phyloP scores from a whole-genome alignment of 2,329 filamentous ascomycete genomes.

The Cryphonectria nitschkei region DNA sequence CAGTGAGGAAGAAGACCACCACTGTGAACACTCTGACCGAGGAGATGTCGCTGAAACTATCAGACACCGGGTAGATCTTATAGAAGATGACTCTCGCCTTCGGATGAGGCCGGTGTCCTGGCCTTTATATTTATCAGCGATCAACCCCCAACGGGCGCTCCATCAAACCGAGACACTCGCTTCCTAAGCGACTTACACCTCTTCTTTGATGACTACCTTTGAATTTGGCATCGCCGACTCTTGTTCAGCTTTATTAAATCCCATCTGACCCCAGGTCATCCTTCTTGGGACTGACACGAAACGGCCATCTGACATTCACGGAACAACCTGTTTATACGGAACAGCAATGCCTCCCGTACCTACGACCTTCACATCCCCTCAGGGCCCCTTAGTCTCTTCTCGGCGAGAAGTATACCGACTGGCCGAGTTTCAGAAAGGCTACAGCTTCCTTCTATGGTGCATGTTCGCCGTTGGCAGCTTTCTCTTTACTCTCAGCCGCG shows the following conservation, averaged over 20 bases:
- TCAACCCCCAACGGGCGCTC: conserved; percentile 26
- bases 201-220: not conserved
- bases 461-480: conserved; percentile 51
- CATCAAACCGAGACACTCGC: conserved; percentile 31
- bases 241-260: conserved; percentile 1
- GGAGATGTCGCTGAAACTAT: conserved; percentile 8
- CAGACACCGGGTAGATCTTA: conserved; percentile 7
- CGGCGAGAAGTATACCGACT: conserved; percentile 45
- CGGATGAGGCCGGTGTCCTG: conserved; percentile 14
- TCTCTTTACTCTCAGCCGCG: conserved; percentile 52
- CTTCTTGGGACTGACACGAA: conserved; percentile 18
- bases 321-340: not conserved
- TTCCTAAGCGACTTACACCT: conserved; percentile 28
- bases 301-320: not conserved
- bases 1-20: not conserved
- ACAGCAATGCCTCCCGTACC: conserved; percentile 7
- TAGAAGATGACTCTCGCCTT: conserved; percentile 28
- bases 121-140: conserved; percentile 25
- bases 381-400: not conserved
- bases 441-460: conserved; percentile 61
- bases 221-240: conserved; percentile 7
- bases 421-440: conserved; percentile 59
- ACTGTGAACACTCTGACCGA: conserved; percentile 6
- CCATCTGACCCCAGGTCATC: conserved; percentile 11
- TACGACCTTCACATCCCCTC: not conserved